These are phyloP conservation scores for Trichoderma lentiforme DNA, from an alignment of 2,329 filamentous ascomycete genomes.

Conservation along the genomic window DNA sequence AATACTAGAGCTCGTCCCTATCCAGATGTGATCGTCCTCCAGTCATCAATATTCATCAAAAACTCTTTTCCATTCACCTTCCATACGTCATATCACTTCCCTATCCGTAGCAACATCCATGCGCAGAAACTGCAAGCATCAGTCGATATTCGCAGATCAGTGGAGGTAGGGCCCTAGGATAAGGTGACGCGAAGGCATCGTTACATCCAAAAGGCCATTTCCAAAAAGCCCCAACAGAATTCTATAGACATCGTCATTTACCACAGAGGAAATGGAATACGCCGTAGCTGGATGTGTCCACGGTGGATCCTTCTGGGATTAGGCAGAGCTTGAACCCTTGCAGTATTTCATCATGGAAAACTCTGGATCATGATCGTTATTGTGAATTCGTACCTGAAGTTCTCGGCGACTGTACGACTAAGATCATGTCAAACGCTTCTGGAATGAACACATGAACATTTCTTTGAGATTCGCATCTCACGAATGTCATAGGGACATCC, in stretches of 20 bases:
- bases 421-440: too few species aligned
- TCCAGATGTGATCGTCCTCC: not conserved
- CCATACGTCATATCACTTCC: slow-evolving; percentile 9
- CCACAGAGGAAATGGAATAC: slow-evolving; percentile 22
- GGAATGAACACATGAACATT: too few species aligned
- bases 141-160: slow-evolving; percentile 6
- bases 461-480: too few species aligned
- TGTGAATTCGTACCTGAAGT: too few species aligned
- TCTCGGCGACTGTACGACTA: too few species aligned
- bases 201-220: not conserved
- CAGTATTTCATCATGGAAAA: too few species aligned
- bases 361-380: too few species aligned
- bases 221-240: not conserved
- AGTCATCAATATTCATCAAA: not conserved
- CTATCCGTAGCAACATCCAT: not conserved
- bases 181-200: not conserved
- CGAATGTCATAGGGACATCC: too few species aligned
- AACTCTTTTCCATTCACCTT: not conserved
- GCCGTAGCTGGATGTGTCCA: not conserved
- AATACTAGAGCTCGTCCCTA: not conserved
- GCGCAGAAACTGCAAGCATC: not conserved
- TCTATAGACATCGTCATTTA: slow-evolving; percentile 17
- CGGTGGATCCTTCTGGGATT: not conserved
- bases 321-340: too few species aligned
- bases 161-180: not conserved